A percentile compares a stretch with the other conserved stretches of the same genome.
phyloP scores from a whole-genome alignment of 225 moss, liverwort and hornwort species.

The Bryum argenteum region DNA sequence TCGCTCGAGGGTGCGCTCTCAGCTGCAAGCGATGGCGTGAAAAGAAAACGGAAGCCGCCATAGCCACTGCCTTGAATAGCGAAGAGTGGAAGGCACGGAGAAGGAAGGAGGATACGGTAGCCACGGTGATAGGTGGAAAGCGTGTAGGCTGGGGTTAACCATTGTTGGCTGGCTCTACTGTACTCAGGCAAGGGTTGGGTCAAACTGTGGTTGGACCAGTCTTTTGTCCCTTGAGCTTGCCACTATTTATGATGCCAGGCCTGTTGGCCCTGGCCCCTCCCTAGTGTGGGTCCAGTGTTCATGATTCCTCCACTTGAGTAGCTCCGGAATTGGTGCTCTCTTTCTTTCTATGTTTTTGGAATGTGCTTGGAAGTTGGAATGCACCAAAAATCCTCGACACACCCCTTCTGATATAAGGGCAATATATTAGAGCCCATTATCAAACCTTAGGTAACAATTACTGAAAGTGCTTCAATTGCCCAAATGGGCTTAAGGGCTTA shows the following conservation, averaged over 20 bases:
- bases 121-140: constrained; percentile 8
- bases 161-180: no score
- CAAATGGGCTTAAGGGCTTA: no score
- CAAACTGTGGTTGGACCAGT: constrained; percentile 28
- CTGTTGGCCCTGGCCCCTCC: not conserved
- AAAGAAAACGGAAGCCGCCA: not conserved
- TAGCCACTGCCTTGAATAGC: constrained; percentile 12
- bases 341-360: not conserved
- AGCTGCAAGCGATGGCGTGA: not conserved
- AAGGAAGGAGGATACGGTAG: not conserved
- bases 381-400: no score
- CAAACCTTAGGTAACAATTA: no score
- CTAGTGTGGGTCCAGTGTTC: not conserved
- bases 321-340: not conserved
- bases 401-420: no score
- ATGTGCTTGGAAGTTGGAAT: no score
- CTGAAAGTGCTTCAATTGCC: no score
- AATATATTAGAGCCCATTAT: no score
- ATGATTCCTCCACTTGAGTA: not conserved
- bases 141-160: not conserved
- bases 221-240: constrained; percentile 22
- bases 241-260: constrained; percentile 29
- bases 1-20: not conserved
- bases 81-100: not conserved
- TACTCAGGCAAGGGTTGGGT: not conserved